Evolutionary conservation across 2,329 filamentous ascomycete genomes (phyloP).

Genomic region (Phialophora expanda): DNA sequence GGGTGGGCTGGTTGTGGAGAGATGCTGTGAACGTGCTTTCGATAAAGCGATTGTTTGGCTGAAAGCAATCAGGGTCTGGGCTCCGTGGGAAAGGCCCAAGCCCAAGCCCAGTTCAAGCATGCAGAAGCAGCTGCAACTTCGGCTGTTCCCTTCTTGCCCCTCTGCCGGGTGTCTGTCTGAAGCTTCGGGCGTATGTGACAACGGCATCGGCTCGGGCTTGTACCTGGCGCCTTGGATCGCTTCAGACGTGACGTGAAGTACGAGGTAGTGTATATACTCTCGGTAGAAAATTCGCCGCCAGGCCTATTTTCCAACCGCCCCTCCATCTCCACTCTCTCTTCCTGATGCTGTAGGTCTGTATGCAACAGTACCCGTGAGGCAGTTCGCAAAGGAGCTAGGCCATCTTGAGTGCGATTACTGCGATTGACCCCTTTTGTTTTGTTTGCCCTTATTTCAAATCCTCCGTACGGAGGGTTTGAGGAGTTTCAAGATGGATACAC

Average conservation of each 20-base stretch:
- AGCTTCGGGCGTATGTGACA: background rate
- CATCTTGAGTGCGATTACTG: background rate
- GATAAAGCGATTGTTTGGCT: constrained; percentile 1
- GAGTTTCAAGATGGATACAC: background rate
- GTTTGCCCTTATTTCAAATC: too few species aligned
- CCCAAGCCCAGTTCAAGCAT: background rate
- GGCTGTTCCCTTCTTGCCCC: background rate
- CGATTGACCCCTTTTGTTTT: background rate
- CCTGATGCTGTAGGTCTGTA: background rate
- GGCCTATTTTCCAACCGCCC: background rate
- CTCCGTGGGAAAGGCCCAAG: background rate
- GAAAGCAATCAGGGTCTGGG: background rate
- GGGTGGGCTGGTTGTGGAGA: constrained; percentile 8
- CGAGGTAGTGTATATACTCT: background rate
- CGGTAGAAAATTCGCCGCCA: background rate
- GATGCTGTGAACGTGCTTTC: constrained; percentile 23
- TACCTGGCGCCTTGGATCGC: background rate
- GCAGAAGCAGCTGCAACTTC: background rate
- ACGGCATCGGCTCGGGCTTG: background rate
- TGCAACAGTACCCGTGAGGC: background rate
- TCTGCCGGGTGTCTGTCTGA: background rate
- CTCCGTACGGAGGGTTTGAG: too few species aligned
- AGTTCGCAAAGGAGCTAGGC: background rate
- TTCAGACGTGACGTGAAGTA: background rate
- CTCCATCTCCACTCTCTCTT: background rate